Evolutionary conservation across 75 land plant genomes (phyloP).

Genomic region (Azolla pinnata): DNA sequence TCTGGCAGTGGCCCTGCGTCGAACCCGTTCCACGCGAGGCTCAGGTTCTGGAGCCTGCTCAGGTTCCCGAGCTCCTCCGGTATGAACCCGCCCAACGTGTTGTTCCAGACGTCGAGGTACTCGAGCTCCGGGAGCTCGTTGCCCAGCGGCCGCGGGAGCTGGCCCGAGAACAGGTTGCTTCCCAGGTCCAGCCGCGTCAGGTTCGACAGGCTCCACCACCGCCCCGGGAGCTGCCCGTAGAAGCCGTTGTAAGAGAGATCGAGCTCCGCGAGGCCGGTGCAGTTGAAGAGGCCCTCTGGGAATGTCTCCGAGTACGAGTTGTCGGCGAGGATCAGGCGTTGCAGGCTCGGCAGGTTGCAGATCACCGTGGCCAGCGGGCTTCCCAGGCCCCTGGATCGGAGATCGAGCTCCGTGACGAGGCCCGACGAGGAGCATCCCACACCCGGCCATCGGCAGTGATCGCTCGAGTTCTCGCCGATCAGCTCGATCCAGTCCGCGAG

Average conservation of each 20-base stretch:
- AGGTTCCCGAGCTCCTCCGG: conserved; percentile 68
- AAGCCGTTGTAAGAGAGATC: conserved; percentile 49
- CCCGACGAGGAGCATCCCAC: background rate
- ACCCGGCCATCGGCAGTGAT: conserved; percentile 5
- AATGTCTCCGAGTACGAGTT: conserved; percentile 12
- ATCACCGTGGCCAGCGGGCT: conserved; percentile 13
- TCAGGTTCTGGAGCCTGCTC: conserved; percentile 36
- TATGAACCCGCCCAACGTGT: conserved; percentile 31
- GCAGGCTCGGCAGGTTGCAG: conserved; percentile 18
- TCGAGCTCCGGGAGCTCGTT: background rate
- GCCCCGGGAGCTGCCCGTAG: conserved; percentile 41
- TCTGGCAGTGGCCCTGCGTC: conserved; percentile 28
- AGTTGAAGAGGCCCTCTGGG: background rate
- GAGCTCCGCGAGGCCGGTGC: conserved; percentile 20
- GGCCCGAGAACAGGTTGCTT: conserved; percentile 27
- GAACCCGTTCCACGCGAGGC: conserved; percentile 32
- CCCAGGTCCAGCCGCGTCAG: conserved; percentile 30
- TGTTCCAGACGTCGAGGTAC: conserved; percentile 11
- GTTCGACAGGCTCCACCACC: conserved; percentile 11
- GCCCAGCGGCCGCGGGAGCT: conserved; percentile 6
- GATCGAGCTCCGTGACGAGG: conserved; percentile 11
- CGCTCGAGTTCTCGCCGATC: background rate
- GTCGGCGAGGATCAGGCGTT: background rate
- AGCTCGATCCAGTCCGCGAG: background rate
- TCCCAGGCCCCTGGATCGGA: conserved; percentile 12